These are phyloP conservation scores for Closterium sp. DNA, from an alignment of 139 green algal genomes.

Conservation along the genomic window DNA sequence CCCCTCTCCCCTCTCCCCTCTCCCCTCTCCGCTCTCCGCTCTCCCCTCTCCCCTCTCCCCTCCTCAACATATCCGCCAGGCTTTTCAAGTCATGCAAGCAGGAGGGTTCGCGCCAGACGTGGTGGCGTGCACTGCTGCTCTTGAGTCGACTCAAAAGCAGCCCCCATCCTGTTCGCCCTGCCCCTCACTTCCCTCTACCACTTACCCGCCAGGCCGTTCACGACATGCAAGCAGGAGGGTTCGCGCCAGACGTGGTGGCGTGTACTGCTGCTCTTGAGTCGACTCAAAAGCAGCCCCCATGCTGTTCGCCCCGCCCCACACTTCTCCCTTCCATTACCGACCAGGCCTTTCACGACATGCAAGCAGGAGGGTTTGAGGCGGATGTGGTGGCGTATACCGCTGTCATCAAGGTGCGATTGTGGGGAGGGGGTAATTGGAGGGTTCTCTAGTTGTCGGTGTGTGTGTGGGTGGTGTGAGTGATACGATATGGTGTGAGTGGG, in stretches of 20 bases:
- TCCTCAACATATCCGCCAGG: background rate
- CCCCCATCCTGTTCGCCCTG: too few relatives aligned
- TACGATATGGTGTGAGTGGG: too few relatives aligned
- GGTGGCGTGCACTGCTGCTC: conserved; percentile 38
- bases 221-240: conserved; percentile 22
- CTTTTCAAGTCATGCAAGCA: conserved; percentile 35
- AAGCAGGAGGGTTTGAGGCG: background rate
- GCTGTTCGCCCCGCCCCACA: background rate
- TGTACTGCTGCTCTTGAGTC: conserved; percentile 48
- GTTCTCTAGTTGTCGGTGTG: too few relatives aligned
- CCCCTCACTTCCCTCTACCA: too few relatives aligned
- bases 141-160: too few relatives aligned
- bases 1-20: background rate
- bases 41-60: too few relatives aligned
- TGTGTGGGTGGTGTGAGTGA: too few relatives aligned
- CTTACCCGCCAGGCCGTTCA: conserved; percentile 13
- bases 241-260: conserved; percentile 19
- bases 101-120: conserved; percentile 14
- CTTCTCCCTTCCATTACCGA: too few relatives aligned
- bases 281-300: too few relatives aligned
- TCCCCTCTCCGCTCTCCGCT: background rate
- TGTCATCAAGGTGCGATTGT: conserved; percentile 35
- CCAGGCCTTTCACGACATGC: conserved; percentile 39
- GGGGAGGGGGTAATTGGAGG: too few relatives aligned
- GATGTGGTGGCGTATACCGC: conserved; percentile 45